Evolutionary conservation across 2,329 filamentous ascomycete genomes (phyloP), one percentile per base, ranked within the genome.

Genomic region (Pseudocercospora eumusae): DNA sequence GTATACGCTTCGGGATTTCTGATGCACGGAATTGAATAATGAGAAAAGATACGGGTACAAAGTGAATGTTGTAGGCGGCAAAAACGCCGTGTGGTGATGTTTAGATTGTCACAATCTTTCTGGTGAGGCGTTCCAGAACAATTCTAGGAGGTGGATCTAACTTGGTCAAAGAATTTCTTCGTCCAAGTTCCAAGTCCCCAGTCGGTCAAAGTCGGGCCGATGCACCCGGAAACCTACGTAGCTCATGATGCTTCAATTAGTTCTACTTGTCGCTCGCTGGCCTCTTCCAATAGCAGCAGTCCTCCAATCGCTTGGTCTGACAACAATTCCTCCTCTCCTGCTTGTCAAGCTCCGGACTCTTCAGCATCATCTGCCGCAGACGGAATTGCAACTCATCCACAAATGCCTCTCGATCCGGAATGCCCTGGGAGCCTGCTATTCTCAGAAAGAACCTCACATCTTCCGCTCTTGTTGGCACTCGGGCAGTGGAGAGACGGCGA

Each of bases 391-490:
- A 50, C 15, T 58, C 60, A 7, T 62, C 60, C 18, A 55, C 56
- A n/a, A 62, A 62, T n/a, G 60, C 56, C 44, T 62, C 55, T 20
- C 60, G 60, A 15, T 56, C 57, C 18, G 54, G 54, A 23, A 45
- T 40, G 1, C 59, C 59, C 4, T 53, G 10, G 13, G 59, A 55
- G 3, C 42, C 52, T 40, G 50, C 20, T 23, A 63, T 63, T 13
- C 23, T 20, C 28, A 63, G 27, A 33, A 63, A 63, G 47, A 63
- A 60, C 13, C 33, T 56, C 52, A 63, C 57, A 33, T 63, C 57
- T 27, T 57, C 61, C 9, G 57, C 61, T 21, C 47, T 60, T 40
- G 33, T 53, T 6, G 59, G 59, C 13, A 36, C 55, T 23, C 57
- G 44, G 5, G 45, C 25, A 20, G 18, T 33, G 8, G 52, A 47